Percentiles rank a stretch among this genome's conserved stretches.
Conservation (phyloP, 495 filamentous ascomycete genomes). For the Chlorociboria aeruginascens region DNA sequence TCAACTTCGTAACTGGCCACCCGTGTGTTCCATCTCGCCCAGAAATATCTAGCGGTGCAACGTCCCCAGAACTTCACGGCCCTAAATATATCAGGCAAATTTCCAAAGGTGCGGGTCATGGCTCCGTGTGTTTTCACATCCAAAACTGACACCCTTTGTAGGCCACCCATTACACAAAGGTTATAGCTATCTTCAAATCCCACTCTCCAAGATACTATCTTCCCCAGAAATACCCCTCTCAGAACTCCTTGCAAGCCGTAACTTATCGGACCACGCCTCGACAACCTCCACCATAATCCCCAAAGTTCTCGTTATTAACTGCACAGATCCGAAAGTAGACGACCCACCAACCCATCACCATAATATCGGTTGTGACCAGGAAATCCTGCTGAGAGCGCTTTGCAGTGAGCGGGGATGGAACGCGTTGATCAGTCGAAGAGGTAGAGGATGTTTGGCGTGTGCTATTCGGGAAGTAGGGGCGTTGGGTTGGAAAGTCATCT, state of each 20-base stretch:
- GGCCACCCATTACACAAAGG: conserved; percentile 56
- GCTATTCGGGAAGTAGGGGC: conserved; percentile 61
- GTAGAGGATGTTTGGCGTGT: conserved; percentile 53
- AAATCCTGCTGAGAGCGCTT: conserved; percentile 55
- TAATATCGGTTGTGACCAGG: conserved; percentile 38
- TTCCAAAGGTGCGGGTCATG: not conserved
- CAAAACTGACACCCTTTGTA: conserved; percentile 5
- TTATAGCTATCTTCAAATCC: conserved; percentile 36
- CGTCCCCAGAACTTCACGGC: conserved; percentile 22
- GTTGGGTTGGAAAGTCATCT: conserved; percentile 50
- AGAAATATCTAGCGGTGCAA: conserved; percentile 34
- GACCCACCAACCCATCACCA: not conserved
- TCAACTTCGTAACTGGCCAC: conserved; percentile 53
- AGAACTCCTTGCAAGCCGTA: not conserved
- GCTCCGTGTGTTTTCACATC: not conserved
- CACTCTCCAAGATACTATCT: conserved; percentile 36
- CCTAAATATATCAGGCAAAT: not conserved
- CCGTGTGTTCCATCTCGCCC: conserved; percentile 47
- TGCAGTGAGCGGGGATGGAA: conserved; percentile 59
- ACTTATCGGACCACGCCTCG: not conserved
- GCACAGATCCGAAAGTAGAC: conserved; percentile 18
- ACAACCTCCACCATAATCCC: conserved; percentile 9
- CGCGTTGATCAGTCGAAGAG: conserved; percentile 52
- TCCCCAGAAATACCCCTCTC: conserved; percentile 6
- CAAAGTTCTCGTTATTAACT: conserved; percentile 39